Percentiles rank a stretch among this genome's conserved stretches.
These are phyloP conservation scores for Mucor racemosus DNA, from an alignment of 371 early-diverging fungal genomes.

Conservation along the genomic window DNA sequence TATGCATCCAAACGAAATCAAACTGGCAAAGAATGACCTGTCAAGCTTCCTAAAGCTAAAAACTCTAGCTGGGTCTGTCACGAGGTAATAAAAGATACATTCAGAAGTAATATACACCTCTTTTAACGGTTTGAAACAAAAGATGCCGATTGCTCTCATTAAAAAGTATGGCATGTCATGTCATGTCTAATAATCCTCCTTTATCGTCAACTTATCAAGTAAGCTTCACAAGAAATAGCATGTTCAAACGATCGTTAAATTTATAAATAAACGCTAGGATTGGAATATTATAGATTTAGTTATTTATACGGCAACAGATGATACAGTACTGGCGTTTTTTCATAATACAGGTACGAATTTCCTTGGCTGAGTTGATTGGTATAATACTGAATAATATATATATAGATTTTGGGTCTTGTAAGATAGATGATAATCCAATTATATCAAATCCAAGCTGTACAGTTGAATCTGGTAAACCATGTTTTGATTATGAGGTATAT, in stretches of 20 bases:
- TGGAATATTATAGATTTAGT: slow-evolving; percentile 61
- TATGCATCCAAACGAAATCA: slow-evolving; percentile 64
- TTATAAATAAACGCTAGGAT: background rate
- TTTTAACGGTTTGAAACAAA: background rate
- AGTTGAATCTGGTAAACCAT: background rate
- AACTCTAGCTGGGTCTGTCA: slow-evolving; percentile 59
- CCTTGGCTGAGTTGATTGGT: background rate
- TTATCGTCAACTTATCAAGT: background rate
- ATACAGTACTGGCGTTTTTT: slow-evolving; percentile 59
- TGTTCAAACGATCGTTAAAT: background rate
- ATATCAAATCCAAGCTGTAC: background rate
- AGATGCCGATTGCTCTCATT: slow-evolving; percentile 6
- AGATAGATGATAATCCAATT: background rate
- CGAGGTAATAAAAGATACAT: slow-evolving; percentile 41
- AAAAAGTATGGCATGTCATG: slow-evolving; percentile 1
- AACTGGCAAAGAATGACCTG: slow-evolving; percentile 56
- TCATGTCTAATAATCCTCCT: background rate
- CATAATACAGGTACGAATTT: slow-evolving; percentile 41
- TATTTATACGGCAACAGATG: slow-evolving; percentile 59
- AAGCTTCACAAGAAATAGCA: background rate
- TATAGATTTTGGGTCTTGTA: background rate
- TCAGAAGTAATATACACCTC: background rate
- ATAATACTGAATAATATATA: background rate
- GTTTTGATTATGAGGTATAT: background rate
- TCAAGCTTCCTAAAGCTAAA: slow-evolving; percentile 55